Conservation (phyloP, 2,329 filamentous ascomycete species). For the Penicillium sp. region DNA sequence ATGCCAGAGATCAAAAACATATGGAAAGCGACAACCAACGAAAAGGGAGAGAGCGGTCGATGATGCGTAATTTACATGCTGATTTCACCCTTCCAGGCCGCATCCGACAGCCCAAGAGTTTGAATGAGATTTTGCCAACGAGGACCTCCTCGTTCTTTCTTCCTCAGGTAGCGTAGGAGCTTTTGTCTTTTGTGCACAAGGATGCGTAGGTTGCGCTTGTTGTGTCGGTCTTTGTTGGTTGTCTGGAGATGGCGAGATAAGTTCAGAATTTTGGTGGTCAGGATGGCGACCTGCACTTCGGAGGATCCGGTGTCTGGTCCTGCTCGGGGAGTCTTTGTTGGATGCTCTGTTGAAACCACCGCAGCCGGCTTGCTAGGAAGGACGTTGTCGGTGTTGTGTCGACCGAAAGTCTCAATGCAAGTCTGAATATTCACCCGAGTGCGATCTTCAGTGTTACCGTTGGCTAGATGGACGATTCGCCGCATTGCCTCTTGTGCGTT, state of each 20-base stretch:
- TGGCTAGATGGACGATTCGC: slow-evolving; percentile 73
- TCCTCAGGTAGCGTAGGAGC: slow-evolving; percentile 78
- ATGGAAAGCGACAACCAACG: neutral
- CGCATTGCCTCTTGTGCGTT: slow-evolving; percentile 71
- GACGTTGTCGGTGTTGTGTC: slow-evolving; percentile 76
- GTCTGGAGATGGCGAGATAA: slow-evolving; percentile 68
- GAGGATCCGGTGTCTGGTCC: slow-evolving; percentile 91
- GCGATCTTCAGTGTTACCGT: slow-evolving; percentile 73
- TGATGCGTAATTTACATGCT: slow-evolving; percentile 51
- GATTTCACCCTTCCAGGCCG: slow-evolving; percentile 89
- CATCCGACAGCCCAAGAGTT: slow-evolving; percentile 79
- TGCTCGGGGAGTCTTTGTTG: slow-evolving; percentile 59
- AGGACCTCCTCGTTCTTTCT: slow-evolving; percentile 84
- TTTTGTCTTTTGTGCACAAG: slow-evolving; percentile 88
- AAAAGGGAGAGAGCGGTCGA: neutral
- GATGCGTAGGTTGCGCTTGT: slow-evolving; percentile 83
- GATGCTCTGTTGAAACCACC: slow-evolving; percentile 41
- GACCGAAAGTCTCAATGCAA: slow-evolving; percentile 82
- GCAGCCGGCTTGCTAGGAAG: slow-evolving; percentile 58
- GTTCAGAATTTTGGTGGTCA: slow-evolving; percentile 88
- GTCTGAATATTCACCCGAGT: slow-evolving; percentile 78
- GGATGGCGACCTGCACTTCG: slow-evolving; percentile 94
- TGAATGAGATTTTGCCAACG: slow-evolving; percentile 84
- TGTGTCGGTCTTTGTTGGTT: slow-evolving; percentile 82
- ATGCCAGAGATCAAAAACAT: neutral